Evolutionary conservation across 2,329 filamentous ascomycete species (phyloP).

Genomic region (Thielaviopsis cerberus): DNA sequence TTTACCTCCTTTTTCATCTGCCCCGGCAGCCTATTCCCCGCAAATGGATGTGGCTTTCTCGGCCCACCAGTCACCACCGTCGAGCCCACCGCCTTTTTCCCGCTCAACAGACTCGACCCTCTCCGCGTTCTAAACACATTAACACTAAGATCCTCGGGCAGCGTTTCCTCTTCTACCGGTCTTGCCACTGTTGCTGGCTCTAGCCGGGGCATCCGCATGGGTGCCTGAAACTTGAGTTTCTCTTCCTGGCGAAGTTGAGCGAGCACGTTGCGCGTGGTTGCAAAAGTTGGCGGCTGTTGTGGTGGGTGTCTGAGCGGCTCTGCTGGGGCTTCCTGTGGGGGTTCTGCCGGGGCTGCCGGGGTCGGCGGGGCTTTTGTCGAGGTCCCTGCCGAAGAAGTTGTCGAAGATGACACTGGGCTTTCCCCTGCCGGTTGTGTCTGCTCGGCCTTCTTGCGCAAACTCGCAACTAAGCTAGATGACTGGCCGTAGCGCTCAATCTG

Average conservation of each 20-base stretch:
- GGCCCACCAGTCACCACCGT: background rate
- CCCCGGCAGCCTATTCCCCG: slow-evolving; percentile 9
- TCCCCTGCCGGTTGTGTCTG: background rate
- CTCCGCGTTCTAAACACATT: slow-evolving; percentile 10
- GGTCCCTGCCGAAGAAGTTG: background rate
- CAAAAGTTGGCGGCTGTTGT: background rate
- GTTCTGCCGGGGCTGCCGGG: background rate
- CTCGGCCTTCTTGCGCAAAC: slow-evolving; percentile 17
- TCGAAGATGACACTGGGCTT: background rate
- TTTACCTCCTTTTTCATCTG: background rate
- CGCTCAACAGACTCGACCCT: slow-evolving; percentile 2
- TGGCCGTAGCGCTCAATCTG: slow-evolving; percentile 33
- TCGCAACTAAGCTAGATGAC: slow-evolving; percentile 26
- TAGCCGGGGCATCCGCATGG: slow-evolving; percentile 9
- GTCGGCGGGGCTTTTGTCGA: background rate
- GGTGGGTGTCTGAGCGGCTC: background rate
- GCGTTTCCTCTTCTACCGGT: background rate
- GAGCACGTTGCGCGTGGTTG: slow-evolving; percentile 2
- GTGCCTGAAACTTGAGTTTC: slow-evolving; percentile 4
- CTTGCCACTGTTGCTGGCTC: slow-evolving; percentile 7
- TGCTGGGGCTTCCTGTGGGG: background rate
- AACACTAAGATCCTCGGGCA: slow-evolving; percentile 1
- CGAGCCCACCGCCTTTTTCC: background rate
- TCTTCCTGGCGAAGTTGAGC: slow-evolving; percentile 8
- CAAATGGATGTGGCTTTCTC: slow-evolving; percentile 10